Evolutionary conservation across 345 rosid genomes (phyloP), one percentile per base, ranked within the genome.

Genomic region (Hypericum perforatum): DNA sequence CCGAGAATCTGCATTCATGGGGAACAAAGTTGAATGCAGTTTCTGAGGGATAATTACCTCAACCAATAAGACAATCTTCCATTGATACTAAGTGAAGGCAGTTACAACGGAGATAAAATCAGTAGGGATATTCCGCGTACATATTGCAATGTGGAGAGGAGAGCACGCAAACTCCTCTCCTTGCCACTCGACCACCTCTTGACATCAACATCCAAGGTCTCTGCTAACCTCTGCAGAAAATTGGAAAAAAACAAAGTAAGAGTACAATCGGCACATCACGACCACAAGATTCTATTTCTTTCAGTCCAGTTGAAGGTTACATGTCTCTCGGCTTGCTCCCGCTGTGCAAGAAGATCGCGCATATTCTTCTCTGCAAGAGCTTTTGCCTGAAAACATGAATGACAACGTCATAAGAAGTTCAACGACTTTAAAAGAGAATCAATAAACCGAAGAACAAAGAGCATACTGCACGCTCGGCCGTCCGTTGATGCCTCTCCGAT

Each of bases 131-230:
- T 29, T 9, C 37, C 11, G 63, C 68, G 32, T 81, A 91, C 98
- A 66, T 81, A 87, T 76, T 87, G 96, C n/a, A 85, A 79, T 2
- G 98, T 91, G 39, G 98, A 87, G 53, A 91, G 84, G 63, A 91
- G 69, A 9, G 95, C 95, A 10, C 96, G 98, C 75, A 91, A 67
- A 70, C 87, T 91, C 57, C 79, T 79, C 40, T 80, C 84, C 72
- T 91, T 91, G 70, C 96, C 95, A 49, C 68, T 75, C 12, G 96
- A 82, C 98, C 98, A 91, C 59, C 98, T 83, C 69, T 80, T 91
- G 69, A 91, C 80, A 58, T 91, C 95, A 37, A 83, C 87, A 65
- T 91, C 95, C 49, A 91, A 69, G 58, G 82, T 60, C 59, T 78
- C 88, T 5, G 92, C 86, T 37, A 91, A 60, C 56, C 82, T 82